phyloP scores from a whole-genome alignment of 73 alveolate genomes.

The Strombidium stylifer region DNA sequence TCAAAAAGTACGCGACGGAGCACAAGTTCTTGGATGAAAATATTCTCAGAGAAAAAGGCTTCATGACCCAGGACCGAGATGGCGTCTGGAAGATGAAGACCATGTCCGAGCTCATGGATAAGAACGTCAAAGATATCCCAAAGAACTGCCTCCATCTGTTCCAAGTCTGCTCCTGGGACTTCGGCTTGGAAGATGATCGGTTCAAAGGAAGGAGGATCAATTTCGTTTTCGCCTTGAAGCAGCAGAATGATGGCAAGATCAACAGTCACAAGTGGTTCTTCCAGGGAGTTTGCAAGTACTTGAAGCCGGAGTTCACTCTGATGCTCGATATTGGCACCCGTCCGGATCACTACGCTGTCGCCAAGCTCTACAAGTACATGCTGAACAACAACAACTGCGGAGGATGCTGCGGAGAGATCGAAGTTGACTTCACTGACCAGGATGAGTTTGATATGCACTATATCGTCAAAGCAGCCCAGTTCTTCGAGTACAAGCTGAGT shows the following conservation, averaged over 20 bases:
- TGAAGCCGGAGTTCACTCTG: constrained; percentile 42
- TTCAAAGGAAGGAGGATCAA: constrained; percentile 27
- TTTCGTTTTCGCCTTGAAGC: constrained; percentile 44
- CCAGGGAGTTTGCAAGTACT: constrained; percentile 39
- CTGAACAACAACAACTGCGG: constrained; percentile 24
- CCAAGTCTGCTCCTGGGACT: constrained; percentile 25
- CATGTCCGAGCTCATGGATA: constrained; percentile 13
- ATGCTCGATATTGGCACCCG: constrained; percentile 53
- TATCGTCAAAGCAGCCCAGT: constrained; percentile 31
- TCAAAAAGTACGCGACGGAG: constrained; percentile 16
- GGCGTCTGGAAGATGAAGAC: constrained; percentile 2
- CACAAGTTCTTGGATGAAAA: constrained; percentile 26
- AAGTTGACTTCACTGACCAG: constrained; percentile 33
- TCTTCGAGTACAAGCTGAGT: constrained; percentile 44
- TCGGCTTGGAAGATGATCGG: constrained; percentile 15
- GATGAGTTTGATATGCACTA: background rate
- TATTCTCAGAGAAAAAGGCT: constrained; percentile 15
- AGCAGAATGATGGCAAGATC: constrained; percentile 53
- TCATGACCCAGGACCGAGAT: constrained; percentile 3
- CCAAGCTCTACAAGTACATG: constrained; percentile 36
- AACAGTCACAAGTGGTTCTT: constrained; percentile 59
- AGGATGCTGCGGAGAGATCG: constrained; percentile 67
- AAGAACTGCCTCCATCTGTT: constrained; percentile 13
- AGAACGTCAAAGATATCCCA: constrained; percentile 1
- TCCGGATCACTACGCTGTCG: constrained; percentile 31